Evolutionary conservation across 805 yeast genomes (phyloP).

Genomic region (Kluyveromyces lactis): DNA sequence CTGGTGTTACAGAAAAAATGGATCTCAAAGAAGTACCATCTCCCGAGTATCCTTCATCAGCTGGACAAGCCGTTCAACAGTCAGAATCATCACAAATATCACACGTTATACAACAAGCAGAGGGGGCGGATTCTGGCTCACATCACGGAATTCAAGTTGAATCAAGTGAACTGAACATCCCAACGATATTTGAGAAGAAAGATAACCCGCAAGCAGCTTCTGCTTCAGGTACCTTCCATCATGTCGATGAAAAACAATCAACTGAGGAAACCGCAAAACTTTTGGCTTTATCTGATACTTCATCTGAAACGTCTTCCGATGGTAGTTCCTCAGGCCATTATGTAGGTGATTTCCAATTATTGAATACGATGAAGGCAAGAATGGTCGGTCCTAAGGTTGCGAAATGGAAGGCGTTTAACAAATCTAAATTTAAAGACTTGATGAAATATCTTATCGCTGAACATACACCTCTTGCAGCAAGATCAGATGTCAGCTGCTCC

Average conservation of each 20-base stretch:
- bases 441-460: constrained; percentile 17
- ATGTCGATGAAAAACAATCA: background rate
- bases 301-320: background rate
- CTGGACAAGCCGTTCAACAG: too few relatives aligned
- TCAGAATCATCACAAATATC: too few relatives aligned
- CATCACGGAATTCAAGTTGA: too few relatives aligned
- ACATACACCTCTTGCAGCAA: constrained; percentile 14
- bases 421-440: constrained; percentile 9
- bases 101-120: too few relatives aligned
- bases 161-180: too few relatives aligned
- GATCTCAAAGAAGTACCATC: too few relatives aligned
- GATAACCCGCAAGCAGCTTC: too few relatives aligned
- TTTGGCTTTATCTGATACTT: background rate
- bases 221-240: background rate
- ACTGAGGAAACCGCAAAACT: background rate
- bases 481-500: constrained; percentile 18
- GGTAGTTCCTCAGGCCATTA: background rate
- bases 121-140: too few relatives aligned
- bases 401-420: constrained; percentile 5
- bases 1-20: too few relatives aligned
- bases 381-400: background rate
- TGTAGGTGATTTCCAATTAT: background rate
- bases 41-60: too few relatives aligned
- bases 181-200: too few relatives aligned
- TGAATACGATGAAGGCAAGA: background rate